phyloP scores from a whole-genome alignment of 108 stramenopile species.

The Aurantiochytrium sp. region DNA sequence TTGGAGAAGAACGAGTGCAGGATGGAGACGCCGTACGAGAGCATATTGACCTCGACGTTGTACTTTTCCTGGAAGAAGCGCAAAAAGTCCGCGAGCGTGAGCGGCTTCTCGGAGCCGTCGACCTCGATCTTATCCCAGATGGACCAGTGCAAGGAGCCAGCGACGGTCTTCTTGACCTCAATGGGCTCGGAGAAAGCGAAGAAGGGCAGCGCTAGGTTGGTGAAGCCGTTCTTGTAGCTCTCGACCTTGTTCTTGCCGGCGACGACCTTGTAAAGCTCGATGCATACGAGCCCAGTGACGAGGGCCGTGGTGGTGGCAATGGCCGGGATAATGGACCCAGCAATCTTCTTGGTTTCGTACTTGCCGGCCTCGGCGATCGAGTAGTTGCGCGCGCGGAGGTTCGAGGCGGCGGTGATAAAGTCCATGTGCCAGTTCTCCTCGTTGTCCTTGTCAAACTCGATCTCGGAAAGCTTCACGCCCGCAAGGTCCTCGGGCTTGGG shows the following conservation, averaged over 20 bases:
- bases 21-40: slow-evolving; percentile 90
- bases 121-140: slow-evolving; percentile 92
- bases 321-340: slow-evolving; percentile 97
- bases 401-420: slow-evolving; percentile 90
- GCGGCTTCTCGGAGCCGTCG: slow-evolving; percentile 63
- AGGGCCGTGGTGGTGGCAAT: slow-evolving; percentile 98
- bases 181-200: slow-evolving; percentile 91
- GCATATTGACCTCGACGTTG: slow-evolving; percentile 91
- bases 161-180: neutral
- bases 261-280: slow-evolving; percentile 93
- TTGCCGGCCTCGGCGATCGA: slow-evolving; percentile 92
- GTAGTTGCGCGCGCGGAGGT: slow-evolving; percentile 92
- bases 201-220: slow-evolving; percentile 91
- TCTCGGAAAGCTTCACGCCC: slow-evolving; percentile 73
- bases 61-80: slow-evolving; percentile 81
- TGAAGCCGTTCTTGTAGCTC: slow-evolving; percentile 87
- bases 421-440: slow-evolving; percentile 94
- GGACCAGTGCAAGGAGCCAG: slow-evolving; percentile 69
- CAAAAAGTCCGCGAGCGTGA: slow-evolving; percentile 87
- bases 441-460: slow-evolving; percentile 89
- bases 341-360: slow-evolving; percentile 92
- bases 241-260: slow-evolving; percentile 78
- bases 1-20: slow-evolving; percentile 93
- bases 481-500: slow-evolving; percentile 63
- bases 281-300: slow-evolving; percentile 90